Percentiles rank a stretch among this genome's conserved stretches.
These are phyloP conservation scores for Paraphaeosphaeria sporulosa DNA, from an alignment of 2,329 filamentous ascomycete genomes.

Conservation along the genomic window DNA sequence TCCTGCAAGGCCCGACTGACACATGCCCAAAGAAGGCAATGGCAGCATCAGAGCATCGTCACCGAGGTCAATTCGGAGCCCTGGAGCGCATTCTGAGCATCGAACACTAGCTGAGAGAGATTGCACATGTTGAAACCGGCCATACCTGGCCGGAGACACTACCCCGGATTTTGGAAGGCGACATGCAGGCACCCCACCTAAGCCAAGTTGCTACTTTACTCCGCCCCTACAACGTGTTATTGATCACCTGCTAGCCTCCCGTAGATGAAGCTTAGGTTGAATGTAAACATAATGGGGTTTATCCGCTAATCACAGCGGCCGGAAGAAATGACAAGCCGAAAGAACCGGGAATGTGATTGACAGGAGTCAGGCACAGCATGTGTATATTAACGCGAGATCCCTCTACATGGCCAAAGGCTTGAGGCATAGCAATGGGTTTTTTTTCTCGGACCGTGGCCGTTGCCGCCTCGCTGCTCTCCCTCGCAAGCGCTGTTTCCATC, in stretches of 20 bases:
- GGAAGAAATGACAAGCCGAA: slow-evolving; percentile 9
- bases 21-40: not conserved
- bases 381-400: not conserved
- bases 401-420: not conserved
- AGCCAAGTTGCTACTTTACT: not conserved
- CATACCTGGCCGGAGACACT: not conserved
- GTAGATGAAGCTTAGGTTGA: not conserved
- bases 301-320: slow-evolving; percentile 19
- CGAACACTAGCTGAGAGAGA: not conserved
- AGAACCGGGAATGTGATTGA: not conserved
- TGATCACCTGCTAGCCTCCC: not conserved
- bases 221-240: not conserved
- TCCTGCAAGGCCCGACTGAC: not conserved
- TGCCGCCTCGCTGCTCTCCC: slow-evolving; percentile 22
- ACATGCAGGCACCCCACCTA: slow-evolving; percentile 2
- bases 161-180: slow-evolving; percentile 9
- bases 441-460: slow-evolving; percentile 18
- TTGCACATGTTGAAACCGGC: not conserved
- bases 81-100: not conserved
- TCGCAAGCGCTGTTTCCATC: slow-evolving; percentile 33
- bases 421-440: slow-evolving; percentile 25
- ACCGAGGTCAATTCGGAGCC: no score
- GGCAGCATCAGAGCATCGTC: not conserved
- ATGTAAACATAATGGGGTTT: slow-evolving; percentile 11
- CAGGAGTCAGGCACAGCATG: not conserved